These are phyloP conservation scores for Suillus cothurnatus DNA, from an alignment of 768 basidiomycete genomes.

Conservation along the genomic window DNA sequence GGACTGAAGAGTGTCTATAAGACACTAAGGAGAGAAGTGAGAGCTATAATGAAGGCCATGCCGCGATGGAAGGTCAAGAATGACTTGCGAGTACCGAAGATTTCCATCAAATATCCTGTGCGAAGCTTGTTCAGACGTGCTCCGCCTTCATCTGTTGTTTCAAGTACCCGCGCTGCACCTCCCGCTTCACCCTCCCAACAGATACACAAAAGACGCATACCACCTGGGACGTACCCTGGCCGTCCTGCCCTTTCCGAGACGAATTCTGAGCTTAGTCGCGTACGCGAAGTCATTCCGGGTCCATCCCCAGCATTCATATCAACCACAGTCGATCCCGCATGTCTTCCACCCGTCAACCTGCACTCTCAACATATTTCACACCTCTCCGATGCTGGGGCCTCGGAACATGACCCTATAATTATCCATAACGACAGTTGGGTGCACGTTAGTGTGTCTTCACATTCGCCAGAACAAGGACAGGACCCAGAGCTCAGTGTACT, in stretches of 20 bases:
- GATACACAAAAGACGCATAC: slow-evolving; percentile 28
- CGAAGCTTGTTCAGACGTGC: slow-evolving; percentile 9
- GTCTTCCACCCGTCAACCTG: slow-evolving; percentile 1
- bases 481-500: slow-evolving; percentile 8
- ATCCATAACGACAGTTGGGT: slow-evolving; percentile 35
- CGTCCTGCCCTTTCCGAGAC: slow-evolving; percentile 36
- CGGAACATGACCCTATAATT: slow-evolving; percentile 18
- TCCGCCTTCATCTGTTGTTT: slow-evolving; percentile 17
- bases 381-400: slow-evolving; percentile 17
- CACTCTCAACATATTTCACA: slow-evolving; percentile 10
- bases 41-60: slow-evolving; percentile 32
- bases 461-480: slow-evolving; percentile 8
- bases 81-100: slow-evolving; percentile 13
- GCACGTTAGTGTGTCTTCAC: slow-evolving; percentile 17
- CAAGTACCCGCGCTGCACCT: slow-evolving; percentile 28
- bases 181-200: slow-evolving; percentile 21
- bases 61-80: slow-evolving; percentile 35
- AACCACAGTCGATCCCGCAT: slow-evolving; percentile 18
- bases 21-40: slow-evolving; percentile 37
- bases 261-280: slow-evolving; percentile 28
- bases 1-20: slow-evolving; percentile 41
- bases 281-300: slow-evolving; percentile 17
- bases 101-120: slow-evolving; percentile 4
- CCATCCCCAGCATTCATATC: slow-evolving; percentile 33
- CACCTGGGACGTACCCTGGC: slow-evolving; percentile 31